phyloP scores from a whole-genome alignment of 169 alveolate genomes.

The Plasmodium malariae region DNA sequence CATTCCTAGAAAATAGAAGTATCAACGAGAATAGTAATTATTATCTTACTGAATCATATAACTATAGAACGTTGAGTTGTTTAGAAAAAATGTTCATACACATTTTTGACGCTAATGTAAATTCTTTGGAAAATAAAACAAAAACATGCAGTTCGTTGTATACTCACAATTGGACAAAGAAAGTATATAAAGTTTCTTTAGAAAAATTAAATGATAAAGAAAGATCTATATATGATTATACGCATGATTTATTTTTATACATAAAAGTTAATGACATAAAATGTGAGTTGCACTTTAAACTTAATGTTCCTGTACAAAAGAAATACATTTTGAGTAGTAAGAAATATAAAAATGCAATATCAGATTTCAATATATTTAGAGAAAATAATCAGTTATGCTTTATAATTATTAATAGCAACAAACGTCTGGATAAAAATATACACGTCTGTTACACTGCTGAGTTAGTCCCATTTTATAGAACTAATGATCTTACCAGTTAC shows the following conservation, averaged over 20 bases:
- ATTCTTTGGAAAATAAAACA: conserved; percentile 11
- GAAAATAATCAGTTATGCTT: conserved; percentile 66
- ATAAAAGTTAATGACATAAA: conserved; percentile 2
- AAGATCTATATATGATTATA: conserved; percentile 35
- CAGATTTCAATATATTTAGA: conserved; percentile 58
- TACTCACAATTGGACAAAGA: conserved; percentile 42
- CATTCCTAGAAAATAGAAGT: conserved; percentile 26
- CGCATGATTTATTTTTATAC: conserved; percentile 26
- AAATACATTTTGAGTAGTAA: not conserved
- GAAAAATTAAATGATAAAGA: conserved; percentile 11
- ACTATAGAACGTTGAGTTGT: conserved; percentile 69
- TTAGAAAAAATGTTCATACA: conserved; percentile 69
- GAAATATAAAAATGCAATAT: conserved; percentile 26
- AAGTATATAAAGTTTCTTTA: conserved; percentile 3
- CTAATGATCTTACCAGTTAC: conserved; percentile 28
- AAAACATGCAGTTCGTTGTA: conserved; percentile 50
- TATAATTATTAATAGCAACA: conserved; percentile 15
- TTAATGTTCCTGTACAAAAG: not conserved
- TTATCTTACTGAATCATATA: conserved; percentile 26
- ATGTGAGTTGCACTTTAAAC: conserved; percentile 34
- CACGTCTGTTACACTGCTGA: conserved; percentile 51
- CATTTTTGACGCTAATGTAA: conserved; percentile 10
- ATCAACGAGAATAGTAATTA: not conserved
- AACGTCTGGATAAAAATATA: not conserved
- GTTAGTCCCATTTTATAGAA: conserved; percentile 53